Evolutionary conservation across 306 rosid genomes (phyloP).

Genomic region (Castanopsis chinensis): DNA sequence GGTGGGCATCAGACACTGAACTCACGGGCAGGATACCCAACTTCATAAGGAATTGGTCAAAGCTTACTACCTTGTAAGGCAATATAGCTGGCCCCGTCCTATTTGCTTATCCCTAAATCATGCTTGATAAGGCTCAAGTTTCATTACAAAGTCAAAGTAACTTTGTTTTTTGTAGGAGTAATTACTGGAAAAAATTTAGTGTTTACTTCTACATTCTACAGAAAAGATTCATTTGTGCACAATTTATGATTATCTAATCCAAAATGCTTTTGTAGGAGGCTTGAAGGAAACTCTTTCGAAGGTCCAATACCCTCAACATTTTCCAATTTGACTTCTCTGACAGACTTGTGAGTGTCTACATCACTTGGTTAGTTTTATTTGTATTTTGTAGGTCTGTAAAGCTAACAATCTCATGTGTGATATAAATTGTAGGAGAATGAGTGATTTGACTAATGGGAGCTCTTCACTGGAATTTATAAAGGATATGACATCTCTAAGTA

Average conservation of each 20-base stretch:
- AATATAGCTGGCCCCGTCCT: too few species aligned
- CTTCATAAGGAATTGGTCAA: too few species aligned
- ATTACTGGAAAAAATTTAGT: neutral
- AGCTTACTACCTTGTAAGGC: too few species aligned
- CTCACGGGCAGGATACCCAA: too few species aligned
- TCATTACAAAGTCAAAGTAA: too few species aligned
- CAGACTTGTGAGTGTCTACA: constrained; percentile 56
- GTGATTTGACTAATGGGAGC: constrained; percentile 65
- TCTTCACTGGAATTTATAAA: constrained; percentile 62
- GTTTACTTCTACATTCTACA: neutral
- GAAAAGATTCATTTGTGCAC: neutral
- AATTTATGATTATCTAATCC: neutral
- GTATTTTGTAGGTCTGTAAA: neutral
- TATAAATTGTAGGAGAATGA: constrained; percentile 48
- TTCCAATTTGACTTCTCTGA: constrained; percentile 62
- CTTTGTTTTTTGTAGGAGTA: neutral
- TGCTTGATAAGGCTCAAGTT: too few species aligned
- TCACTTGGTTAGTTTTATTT: constrained; percentile 3
- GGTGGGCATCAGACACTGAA: too few species aligned
- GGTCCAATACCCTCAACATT: constrained; percentile 68
- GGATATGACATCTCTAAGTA: constrained; percentile 60
- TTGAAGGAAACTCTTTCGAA: constrained; percentile 79
- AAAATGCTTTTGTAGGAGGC: constrained; percentile 50
- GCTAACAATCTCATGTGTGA: constrained; percentile 27
- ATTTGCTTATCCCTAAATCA: too few species aligned